Base-by-base conservation (phyloP, 2,329 filamentous ascomycete species). In the Aspergillus bombycis region DNA sequence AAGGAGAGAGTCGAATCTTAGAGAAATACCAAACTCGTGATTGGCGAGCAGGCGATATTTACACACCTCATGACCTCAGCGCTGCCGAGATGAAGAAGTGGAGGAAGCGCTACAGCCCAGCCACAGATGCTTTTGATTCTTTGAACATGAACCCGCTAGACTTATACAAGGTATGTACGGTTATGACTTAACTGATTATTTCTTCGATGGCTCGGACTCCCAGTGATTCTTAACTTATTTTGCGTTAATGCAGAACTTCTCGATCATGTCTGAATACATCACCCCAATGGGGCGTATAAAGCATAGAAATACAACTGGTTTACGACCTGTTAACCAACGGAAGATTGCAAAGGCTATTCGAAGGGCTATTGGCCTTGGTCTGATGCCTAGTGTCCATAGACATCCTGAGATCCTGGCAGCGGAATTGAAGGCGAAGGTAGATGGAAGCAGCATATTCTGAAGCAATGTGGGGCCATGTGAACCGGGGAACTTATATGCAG, bases 291-390 rank as follows among this genome's bases (percentile, higher is more conserved):
- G 94, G 57, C 88, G 93, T 64, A 97, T 99, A 77, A 91, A 88
- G 80, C 88, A 91, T 76, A 84, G 86, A n/a, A 84, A 78, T 7
- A 83, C 89, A 28, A 98, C 94, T 0, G 93, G 92, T 16, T 83
- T 99, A 65, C 86, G 92, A 62, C 91, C 91, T 3, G 90, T 92
- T 68, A 98, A 98, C 83, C 95, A 99, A 83, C 86, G 95, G 70
- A 93, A 91, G 81, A 88, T 99, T 75, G 91, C 94, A 66, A 97
- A 96, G 83, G 94, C 96, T 59, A 91, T 99, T 72, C 85, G 95
- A 68, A 87, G 95, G 71, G 90, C 92, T 23, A 90, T 98, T 72
- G 95, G 94, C 1, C 85, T 97, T 74, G 95, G 95, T 19, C 83
- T 98, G 65, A 93, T 98, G 85, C 95, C 95, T 28, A 96, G 90